Percentiles rank a stretch among this genome's conserved stretches.
phyloP scores from a whole-genome alignment of 305 asterid genomes.

The Fraxinus latifolia region DNA sequence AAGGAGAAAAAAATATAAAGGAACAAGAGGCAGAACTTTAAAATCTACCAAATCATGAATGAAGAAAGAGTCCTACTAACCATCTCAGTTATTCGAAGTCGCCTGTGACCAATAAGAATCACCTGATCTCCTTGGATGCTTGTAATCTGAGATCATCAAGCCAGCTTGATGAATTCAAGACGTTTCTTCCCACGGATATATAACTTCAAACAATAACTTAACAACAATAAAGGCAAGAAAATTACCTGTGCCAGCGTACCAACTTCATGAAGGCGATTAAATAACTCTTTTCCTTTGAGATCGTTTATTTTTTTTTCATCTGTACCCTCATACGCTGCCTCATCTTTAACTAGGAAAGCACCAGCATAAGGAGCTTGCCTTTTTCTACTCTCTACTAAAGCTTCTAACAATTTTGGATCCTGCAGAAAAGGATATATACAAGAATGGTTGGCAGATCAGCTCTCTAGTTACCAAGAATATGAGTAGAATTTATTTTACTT shows the following conservation, averaged over 20 bases:
- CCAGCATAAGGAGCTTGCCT: conserved; percentile 98
- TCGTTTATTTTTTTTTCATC: conserved; percentile 62
- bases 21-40: conserved; percentile 1
- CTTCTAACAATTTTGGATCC: conserved; percentile 95
- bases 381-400: conserved; percentile 78
- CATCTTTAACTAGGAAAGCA: conserved; percentile 91
- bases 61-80: conserved; percentile 39
- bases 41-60: not conserved
- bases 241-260: conserved; percentile 96
- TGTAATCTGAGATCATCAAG: conserved; percentile 61
- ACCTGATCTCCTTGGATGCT: conserved; percentile 93
- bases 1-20: conserved; percentile 1
- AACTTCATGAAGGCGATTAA: conserved; percentile 81
- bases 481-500: not conserved
- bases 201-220: conserved; percentile 19
- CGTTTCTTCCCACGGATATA: conserved; percentile 12
- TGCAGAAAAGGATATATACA: conserved; percentile 34
- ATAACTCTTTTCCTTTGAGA: conserved; percentile 84
- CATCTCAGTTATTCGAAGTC: conserved; percentile 89
- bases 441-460: conserved; percentile 10
- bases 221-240: conserved; percentile 14
- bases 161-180: conserved; percentile 34
- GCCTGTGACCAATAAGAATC: conserved; percentile 88
- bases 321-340: conserved; percentile 67
- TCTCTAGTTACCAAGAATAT: conserved; percentile 6